Percentiles rank a stretch among this genome's conserved stretches.
phyloP scores from a whole-genome alignment of 2,329 filamentous ascomycete genomes.

The Cladosporium phlei region DNA sequence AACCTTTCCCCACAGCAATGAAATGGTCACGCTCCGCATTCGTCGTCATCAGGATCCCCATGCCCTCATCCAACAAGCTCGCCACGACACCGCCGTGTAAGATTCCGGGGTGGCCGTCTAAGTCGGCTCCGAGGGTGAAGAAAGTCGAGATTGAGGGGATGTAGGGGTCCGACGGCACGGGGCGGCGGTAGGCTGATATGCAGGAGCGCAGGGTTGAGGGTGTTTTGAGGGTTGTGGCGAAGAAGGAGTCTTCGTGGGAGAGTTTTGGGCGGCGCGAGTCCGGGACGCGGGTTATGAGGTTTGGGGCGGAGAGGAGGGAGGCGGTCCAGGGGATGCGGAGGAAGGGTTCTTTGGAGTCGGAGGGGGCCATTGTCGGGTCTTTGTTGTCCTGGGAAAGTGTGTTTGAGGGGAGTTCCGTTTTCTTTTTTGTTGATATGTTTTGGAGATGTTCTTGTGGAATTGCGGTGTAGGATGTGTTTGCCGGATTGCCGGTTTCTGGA shows the following conservation, averaged over 20 bases:
- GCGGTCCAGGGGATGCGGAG: slow-evolving; percentile 31
- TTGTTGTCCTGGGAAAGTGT: too few species aligned
- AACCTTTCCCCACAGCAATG: not conserved
- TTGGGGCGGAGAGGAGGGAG: slow-evolving; percentile 27
- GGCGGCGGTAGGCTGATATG: slow-evolving; percentile 40
- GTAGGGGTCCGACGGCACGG: slow-evolving; percentile 23
- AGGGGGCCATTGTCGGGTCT: slow-evolving; percentile 14
- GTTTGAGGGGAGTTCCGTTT: too few species aligned
- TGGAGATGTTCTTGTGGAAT: too few species aligned
- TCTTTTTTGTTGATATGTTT: too few species aligned
- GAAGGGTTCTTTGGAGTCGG: slow-evolving; percentile 27
- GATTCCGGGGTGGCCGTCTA: slow-evolving; percentile 52
- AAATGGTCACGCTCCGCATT: slow-evolving; percentile 33
- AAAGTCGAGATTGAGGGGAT: slow-evolving; percentile 37
- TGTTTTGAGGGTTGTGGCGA: slow-evolving; percentile 51
- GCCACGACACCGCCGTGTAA: slow-evolving; percentile 56
- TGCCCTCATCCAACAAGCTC: slow-evolving; percentile 55
- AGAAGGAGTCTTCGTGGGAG: slow-evolving; percentile 48
- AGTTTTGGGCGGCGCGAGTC: slow-evolving; percentile 37
- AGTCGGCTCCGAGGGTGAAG: slow-evolving; percentile 44
- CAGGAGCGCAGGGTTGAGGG: slow-evolving; percentile 45
- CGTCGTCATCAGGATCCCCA: slow-evolving; percentile 47
- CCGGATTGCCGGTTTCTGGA: too few species aligned
- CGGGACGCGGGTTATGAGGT: slow-evolving; percentile 36
- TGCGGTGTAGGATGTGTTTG: too few species aligned